Evolutionary conservation across 176 grass and related monocot genomes (phyloP), one percentile per base, ranked within the genome.

Genomic region (Hyparrhenia diplandra): DNA sequence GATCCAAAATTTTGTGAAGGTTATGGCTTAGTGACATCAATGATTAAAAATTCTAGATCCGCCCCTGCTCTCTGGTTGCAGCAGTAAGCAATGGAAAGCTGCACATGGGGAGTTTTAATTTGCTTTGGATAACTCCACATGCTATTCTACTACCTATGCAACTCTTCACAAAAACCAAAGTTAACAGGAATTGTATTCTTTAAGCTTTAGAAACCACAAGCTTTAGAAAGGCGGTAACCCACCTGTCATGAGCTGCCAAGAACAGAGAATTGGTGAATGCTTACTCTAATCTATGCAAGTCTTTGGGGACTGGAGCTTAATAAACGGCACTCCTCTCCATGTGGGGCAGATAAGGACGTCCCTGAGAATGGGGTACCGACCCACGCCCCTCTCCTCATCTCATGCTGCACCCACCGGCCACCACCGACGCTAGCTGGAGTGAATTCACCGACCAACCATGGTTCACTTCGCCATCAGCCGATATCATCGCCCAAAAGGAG

Each of bases 321-420:
- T 63, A 41, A 58, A 43, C 39, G 45, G 49, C 67, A 62, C 79
- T 21, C 59, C 47, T 14, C 62, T 82, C 83, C 88, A 86, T 63
- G 79, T 86, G 83, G 46, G 34, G 34, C 46, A 73, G 78, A 85
- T 78, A 71, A 85, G 82, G 67, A 35, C 72, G 83, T 13, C 40
- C 72, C 83, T 74, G 73, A 66, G n/a, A 49, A 67, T 23, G 17
- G 51, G 73, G 55, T 66, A 40, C 87, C 87, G 71, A 47, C 83
- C 83, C 82, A 89, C 58, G 45, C 47, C 29, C 41, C 39, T 74
- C 2, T 39, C 35, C 42, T 85, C 35, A 42, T 77, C 42, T 85
- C 35, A 42, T 77, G 79, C 67, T 68, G 79, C 79, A 31, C 61
- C 83, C 35, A 88, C 80, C 46, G 45, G 57, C 86, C 23, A 42